Percentiles rank a stretch among this genome's conserved stretches.
phyloP scores from a whole-genome alignment of 31 red algal species.

The Asparagopsis taxiformis region DNA sequence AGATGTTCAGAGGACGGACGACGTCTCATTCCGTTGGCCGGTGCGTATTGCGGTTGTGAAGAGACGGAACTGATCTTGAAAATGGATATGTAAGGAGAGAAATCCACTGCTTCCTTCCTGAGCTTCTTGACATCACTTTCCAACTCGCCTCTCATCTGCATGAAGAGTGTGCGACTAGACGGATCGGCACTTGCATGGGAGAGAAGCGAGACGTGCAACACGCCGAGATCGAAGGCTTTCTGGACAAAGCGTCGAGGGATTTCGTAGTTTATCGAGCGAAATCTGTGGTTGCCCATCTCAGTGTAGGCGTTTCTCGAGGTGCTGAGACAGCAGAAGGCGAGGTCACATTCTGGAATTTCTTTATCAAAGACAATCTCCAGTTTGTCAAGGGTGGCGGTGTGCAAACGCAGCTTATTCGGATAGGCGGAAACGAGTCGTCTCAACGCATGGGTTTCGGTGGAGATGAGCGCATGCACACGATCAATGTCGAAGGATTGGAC shows the following conservation, averaged over 20 bases:
- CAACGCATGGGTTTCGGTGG: neutral
- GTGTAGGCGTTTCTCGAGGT: conserved; percentile 29
- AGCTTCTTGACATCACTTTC: conserved; percentile 16
- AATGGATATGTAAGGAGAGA: conserved; percentile 38
- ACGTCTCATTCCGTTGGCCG: no score
- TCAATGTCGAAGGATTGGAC: conserved; percentile 34
- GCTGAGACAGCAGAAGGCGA: conserved; percentile 27
- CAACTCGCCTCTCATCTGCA: conserved; percentile 26
- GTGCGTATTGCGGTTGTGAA: no score
- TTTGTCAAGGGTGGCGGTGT: conserved; percentile 16
- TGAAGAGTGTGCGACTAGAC: conserved; percentile 14
- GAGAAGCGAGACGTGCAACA: conserved; percentile 23
- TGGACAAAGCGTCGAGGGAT: conserved; percentile 23
- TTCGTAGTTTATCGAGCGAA: conserved; percentile 18
- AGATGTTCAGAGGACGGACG: no score
- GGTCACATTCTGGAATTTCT: conserved; percentile 34
- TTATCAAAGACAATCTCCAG: conserved; percentile 5
- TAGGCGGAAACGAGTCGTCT: neutral
- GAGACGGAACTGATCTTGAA: no score
- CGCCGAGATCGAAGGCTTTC: conserved; percentile 41
- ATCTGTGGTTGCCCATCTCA: conserved; percentile 7
- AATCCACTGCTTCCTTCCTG: conserved; percentile 28
- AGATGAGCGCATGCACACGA: conserved; percentile 26
- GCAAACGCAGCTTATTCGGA: conserved; percentile 1
- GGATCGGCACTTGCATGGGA: conserved; percentile 44